Evolutionary conservation across 1,284 basidiomycete genomes (phyloP).

Genomic region (Salmacisia buchloeana): DNA sequence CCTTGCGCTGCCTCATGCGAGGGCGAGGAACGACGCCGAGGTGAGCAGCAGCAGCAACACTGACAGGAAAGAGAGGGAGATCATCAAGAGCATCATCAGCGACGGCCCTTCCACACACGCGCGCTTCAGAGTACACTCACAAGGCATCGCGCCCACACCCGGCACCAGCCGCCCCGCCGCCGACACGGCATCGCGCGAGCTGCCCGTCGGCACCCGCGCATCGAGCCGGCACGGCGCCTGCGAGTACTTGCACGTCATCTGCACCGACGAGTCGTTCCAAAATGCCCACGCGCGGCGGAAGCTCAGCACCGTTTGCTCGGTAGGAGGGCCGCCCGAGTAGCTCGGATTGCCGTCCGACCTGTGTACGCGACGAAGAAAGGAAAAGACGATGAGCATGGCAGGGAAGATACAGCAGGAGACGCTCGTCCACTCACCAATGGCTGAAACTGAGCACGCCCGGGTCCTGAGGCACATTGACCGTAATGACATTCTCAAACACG

Average conservation of each 20-base stretch:
- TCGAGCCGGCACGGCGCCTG: not conserved
- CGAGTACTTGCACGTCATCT: not conserved
- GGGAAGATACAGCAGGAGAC: not conserved
- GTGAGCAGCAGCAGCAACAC: no score
- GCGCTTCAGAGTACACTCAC: no score
- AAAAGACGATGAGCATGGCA: not conserved
- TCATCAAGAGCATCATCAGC: no score
- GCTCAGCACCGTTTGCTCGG: not conserved
- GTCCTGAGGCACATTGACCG: conserved; percentile 1
- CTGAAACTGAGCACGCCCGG: conserved; percentile 3
- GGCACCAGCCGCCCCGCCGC: not conserved
- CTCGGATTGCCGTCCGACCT: conserved; percentile 1
- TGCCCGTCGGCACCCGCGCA: not conserved
- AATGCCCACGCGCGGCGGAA: conserved; percentile 6
- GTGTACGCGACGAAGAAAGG: not conserved
- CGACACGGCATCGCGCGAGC: not conserved
- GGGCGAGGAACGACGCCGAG: no score
- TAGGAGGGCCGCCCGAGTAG: conserved; percentile 5
- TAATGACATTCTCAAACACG: not conserved
- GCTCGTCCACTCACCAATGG: conserved; percentile 5
- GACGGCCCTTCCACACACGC: no score
- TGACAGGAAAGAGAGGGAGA: no score
- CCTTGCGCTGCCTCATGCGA: no score
- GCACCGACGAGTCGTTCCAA: not conserved
- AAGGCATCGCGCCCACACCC: not conserved